These are phyloP conservation scores for Bolboschoenus planiculmis DNA, from an alignment of 176 grass and related monocot genomes.

Conservation along the genomic window DNA sequence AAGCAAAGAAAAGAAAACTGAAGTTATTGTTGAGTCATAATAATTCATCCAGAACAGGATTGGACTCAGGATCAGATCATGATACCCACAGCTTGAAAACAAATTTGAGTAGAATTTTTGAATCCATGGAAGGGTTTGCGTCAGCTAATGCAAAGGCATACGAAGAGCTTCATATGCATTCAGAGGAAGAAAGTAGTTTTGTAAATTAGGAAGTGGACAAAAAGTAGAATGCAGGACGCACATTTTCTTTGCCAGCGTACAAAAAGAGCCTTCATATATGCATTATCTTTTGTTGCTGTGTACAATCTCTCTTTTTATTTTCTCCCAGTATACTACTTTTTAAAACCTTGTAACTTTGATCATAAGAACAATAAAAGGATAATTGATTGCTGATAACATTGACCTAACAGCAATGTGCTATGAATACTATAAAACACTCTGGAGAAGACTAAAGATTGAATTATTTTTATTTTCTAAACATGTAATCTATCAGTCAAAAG, in stretches of 20 bases:
- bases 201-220: not conserved
- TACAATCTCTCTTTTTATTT: not conserved
- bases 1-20: constrained; percentile 42
- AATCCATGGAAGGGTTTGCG: constrained; percentile 51
- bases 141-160: constrained; percentile 31
- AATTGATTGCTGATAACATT: not conserved
- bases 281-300: not conserved
- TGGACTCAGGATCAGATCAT: not conserved
- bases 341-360: not conserved
- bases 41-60: constrained; percentile 23
- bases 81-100: constrained; percentile 33
- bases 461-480: constrained; percentile 13
- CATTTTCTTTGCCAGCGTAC: not conserved
- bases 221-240: not conserved
- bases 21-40: constrained; percentile 21
- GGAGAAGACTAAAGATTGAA: not conserved
- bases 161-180: constrained; percentile 30
- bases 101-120: constrained; percentile 37
- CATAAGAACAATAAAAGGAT: not conserved
- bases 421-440: not conserved
- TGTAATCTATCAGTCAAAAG: constrained; percentile 12
- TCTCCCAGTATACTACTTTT: not conserved
- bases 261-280: not conserved
- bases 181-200: constrained; percentile 31
- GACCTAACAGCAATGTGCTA: not conserved